A percentile compares a stretch with the other conserved stretches of the same genome.
Conservation (phyloP, 352 stramenopile genomes). For the Elongisporangium undulatum region DNA sequence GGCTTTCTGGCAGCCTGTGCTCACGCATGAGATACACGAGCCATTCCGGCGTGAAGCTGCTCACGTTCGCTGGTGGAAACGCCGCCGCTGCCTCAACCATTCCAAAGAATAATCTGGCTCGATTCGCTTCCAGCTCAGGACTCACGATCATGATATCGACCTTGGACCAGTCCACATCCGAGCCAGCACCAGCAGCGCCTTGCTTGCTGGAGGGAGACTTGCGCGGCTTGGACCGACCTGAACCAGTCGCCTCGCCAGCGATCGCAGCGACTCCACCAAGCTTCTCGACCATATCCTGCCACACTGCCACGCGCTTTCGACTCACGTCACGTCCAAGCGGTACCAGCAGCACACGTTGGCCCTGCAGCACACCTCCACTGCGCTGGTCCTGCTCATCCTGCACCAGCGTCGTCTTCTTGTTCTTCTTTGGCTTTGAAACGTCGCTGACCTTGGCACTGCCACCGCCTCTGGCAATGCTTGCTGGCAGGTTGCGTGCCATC, state of each 20-base stretch:
- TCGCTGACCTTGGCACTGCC: constrained; percentile 21
- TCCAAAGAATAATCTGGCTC: constrained; percentile 23
- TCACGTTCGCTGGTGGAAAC: constrained; percentile 30
- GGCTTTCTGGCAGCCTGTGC: constrained; percentile 24
- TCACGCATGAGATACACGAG: constrained; percentile 46
- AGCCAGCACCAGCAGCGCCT: neutral
- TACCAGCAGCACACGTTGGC: constrained; percentile 41
- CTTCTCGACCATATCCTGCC: constrained; percentile 47
- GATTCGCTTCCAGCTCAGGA: constrained; percentile 30
- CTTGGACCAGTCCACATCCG: constrained; percentile 29
- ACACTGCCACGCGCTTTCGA: constrained; percentile 59
- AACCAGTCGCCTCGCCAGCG: neutral
- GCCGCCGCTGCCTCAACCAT: neutral
- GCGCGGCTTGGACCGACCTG: neutral
- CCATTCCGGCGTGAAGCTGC: constrained; percentile 59
- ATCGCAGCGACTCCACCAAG: constrained; percentile 26
- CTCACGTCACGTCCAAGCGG: constrained; percentile 60
- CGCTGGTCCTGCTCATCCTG: neutral
- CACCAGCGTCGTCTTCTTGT: constrained; percentile 5
- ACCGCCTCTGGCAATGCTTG: neutral
- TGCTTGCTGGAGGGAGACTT: neutral
- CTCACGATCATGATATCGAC: constrained; percentile 50
- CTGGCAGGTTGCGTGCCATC: constrained; percentile 2
- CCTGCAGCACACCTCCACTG: constrained; percentile 20
- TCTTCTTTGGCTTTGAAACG: constrained; percentile 21